These are phyloP conservation scores for Tricholoma sp. DNA, from an alignment of 768 basidiomycete genomes.

Conservation along the genomic window DNA sequence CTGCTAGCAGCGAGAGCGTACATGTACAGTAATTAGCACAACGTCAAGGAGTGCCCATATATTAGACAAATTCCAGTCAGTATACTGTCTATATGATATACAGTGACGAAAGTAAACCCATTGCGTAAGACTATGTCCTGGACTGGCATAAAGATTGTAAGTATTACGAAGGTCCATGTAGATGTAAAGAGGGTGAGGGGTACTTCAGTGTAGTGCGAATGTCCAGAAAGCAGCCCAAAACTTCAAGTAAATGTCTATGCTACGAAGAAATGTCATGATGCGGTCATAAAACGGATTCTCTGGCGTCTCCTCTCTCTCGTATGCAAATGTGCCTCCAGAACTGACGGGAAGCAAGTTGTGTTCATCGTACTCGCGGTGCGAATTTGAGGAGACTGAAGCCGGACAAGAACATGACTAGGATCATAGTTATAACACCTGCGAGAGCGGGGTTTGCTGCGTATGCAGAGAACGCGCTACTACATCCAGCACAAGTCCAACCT, in stretches of 20 bases:
- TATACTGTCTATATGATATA: background rate
- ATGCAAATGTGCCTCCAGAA: background rate
- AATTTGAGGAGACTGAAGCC: conserved; percentile 53
- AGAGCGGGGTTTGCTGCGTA: conserved; percentile 48
- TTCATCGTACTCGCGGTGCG: conserved; percentile 5
- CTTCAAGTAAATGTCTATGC: background rate
- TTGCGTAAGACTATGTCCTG: background rate
- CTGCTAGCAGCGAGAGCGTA: too few relatives aligned
- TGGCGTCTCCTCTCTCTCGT: background rate
- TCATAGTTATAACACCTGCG: conserved; percentile 47
- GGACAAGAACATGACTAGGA: conserved; percentile 63
- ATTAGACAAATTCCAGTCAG: background rate
- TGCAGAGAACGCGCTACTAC: conserved; percentile 34
- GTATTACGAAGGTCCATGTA: conserved; percentile 3
- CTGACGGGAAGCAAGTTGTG: background rate
- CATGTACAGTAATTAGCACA: too few relatives aligned
- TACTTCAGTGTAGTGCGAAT: background rate
- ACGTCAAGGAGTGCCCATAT: too few relatives aligned
- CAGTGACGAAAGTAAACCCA: background rate
- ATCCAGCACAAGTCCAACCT: conserved; percentile 57
- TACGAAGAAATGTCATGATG: conserved; percentile 1
- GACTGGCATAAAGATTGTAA: background rate
- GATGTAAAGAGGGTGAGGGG: background rate
- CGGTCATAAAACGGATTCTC: background rate
- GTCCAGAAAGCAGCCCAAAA: background rate